Evolutionary conservation across 2,329 filamentous ascomycete species (phyloP), one percentile per base, ranked within the genome.

Genomic region (Fusarium tricinctum): DNA sequence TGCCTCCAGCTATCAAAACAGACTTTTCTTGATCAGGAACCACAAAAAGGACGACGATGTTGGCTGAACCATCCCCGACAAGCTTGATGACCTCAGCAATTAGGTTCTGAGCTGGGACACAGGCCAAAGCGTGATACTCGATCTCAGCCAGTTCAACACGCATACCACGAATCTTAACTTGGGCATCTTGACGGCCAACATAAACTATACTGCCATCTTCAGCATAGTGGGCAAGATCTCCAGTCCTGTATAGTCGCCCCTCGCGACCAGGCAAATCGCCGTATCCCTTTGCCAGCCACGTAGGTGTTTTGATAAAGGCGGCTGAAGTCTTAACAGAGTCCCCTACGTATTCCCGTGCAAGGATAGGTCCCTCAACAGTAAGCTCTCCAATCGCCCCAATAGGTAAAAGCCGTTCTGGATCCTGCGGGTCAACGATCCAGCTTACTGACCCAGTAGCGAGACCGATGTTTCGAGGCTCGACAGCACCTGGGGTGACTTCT

Each of bases 81-180:
- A 38, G 53, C 30, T 44, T 57, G 28, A 57, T 30, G 22, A 38
- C 38, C 14, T 57, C 54, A 14, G 44, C 54, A 32, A 50, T 30
- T 32, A 50, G 39, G 4, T 50, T 39, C 14, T 30, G 28, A 2
- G 9, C 30, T 17, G 35, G 19, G 2, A 56, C 6, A 22, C 53
- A 56, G 13, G 35, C 20, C 17, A 28, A 5, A 20, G 55, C 40
- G 19, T 57, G 40, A 15, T 57, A 46, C 33, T 61, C 58, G 7
- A 61, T 48, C 20, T 61, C 58, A 4, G 42, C 46, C 5, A 84
- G 75, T 74, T 84, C 88, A 52, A 85, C 78, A 49, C 85, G 74
- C 58, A 82, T 86, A 43, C 88, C 88, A n/a, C 81, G 79, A 12
- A 88, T 73, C 70, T 88, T 88, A 46, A 88, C 80, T 70, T 88